Evolutionary conservation across 2,329 filamentous ascomycete genomes (phyloP), one percentile per base, ranked within the genome.

Genomic region (Penicillium corylophilum): DNA sequence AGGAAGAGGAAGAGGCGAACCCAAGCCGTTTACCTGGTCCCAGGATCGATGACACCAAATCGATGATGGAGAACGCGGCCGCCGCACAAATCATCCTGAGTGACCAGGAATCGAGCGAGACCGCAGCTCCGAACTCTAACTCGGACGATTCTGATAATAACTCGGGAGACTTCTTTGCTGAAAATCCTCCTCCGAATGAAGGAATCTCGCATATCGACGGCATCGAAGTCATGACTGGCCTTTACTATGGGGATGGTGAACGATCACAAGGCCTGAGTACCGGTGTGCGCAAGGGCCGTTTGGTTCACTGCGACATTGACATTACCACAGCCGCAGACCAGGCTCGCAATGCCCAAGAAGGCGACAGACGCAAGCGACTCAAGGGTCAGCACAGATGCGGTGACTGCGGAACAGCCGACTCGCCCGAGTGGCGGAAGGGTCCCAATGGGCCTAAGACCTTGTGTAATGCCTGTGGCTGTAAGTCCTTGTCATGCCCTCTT

Each of bases 381-480:
- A 96, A 96, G 70, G 82, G 96, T 66, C 92, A 96, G 77, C 96
- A 96, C 68, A 90, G 96, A 33, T 97, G 93, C 72, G 93, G 90
- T 1, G 93, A 96, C 71, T 97, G 93, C 73, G 92, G 93, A 78
- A 96, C 90, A 0, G 80, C 95, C 36, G 92, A 96, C 67, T 95
- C 90, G 15, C 93, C 93, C 0, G 93, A 97, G 76, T 97, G 93
- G 93, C 82, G 93, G 56, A 96, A 96, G 71, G 93, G 93, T 0
- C 93, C 93, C 0, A 90, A 84, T 56, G 93, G 93, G 2, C 92
- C 92, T 1, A 96, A 97, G 73, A 96, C 93, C 8, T 76, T 97
- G 12, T 97, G 93, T 73, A 97, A 97, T 74, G 93, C 93, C 7
- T 97, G 93, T 68, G 93, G 93, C 85, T 89, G 82, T 82, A 63